phyloP scores from a whole-genome alignment of 2,329 filamentous ascomycete species.

The Cladosporium sp. region DNA sequence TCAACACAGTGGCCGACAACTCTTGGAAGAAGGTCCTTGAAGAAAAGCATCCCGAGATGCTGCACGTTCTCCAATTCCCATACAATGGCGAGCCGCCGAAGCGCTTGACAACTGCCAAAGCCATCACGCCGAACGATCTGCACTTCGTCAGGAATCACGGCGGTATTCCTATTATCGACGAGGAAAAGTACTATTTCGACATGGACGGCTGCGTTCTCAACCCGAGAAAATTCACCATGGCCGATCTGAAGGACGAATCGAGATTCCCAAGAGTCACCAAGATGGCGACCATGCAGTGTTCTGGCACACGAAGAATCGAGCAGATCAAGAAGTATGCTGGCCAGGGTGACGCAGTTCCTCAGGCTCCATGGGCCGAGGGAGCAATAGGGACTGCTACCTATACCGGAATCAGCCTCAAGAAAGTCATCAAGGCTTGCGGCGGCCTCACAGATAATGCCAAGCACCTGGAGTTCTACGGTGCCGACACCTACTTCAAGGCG shows the following conservation, averaged over 20 bases:
- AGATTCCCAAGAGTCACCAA: slow-evolving; percentile 56
- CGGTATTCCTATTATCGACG: slow-evolving; percentile 59
- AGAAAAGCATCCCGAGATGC: slow-evolving; percentile 62
- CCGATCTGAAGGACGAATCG: slow-evolving; percentile 55
- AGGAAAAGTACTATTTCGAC: slow-evolving; percentile 48
- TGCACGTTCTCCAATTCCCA: slow-evolving; percentile 63
- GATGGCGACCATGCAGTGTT: slow-evolving; percentile 60
- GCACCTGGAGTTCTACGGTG: slow-evolving; percentile 61
- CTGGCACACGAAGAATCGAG: slow-evolving; percentile 60
- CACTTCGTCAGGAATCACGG: slow-evolving; percentile 66
- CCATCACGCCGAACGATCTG: slow-evolving; percentile 54
- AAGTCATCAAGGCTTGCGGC: slow-evolving; percentile 63
- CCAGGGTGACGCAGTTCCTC: slow-evolving; percentile 48
- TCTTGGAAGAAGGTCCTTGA: slow-evolving; percentile 57
- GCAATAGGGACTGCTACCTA: slow-evolving; percentile 62
- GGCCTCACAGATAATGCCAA: slow-evolving; percentile 43
- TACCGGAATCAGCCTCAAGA: slow-evolving; percentile 61
- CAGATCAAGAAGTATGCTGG: slow-evolving; percentile 59
- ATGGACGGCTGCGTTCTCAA: slow-evolving; percentile 57
- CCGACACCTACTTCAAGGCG: slow-evolving; percentile 64
- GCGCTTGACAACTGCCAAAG: slow-evolving; percentile 49
- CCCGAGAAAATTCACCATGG: slow-evolving; percentile 52
- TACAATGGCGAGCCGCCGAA: slow-evolving; percentile 64
- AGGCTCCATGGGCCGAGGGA: slow-evolving; percentile 58
- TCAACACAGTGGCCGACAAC: slow-evolving; percentile 51